These are phyloP conservation scores for Fonsecaea nubica DNA, from an alignment of 2,329 filamentous ascomycete species.

Conservation along the genomic window DNA sequence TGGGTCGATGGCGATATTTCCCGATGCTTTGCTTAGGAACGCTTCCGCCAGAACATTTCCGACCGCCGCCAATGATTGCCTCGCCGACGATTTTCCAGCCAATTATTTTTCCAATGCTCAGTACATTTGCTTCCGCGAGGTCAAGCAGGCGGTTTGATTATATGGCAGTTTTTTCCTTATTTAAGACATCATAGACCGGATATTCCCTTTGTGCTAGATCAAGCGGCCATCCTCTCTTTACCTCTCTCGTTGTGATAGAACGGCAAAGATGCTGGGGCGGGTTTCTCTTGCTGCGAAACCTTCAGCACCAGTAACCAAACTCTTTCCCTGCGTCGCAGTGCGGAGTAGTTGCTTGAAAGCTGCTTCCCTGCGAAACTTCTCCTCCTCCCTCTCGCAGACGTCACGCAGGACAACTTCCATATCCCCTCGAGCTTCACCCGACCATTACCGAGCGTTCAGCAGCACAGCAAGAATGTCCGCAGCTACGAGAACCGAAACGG, in stretches of 20 bases:
- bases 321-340: constrained; percentile 26
- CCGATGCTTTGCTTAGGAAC: constrained; percentile 11
- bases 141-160: neutral
- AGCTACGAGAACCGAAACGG: constrained; percentile 82
- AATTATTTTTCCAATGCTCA: constrained; percentile 10
- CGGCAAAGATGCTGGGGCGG: constrained; percentile 31
- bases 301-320: constrained; percentile 34
- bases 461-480: constrained; percentile 32
- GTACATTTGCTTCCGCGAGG: neutral
- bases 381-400: constrained; percentile 28
- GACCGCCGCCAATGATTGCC: constrained; percentile 11
- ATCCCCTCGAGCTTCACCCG: constrained; percentile 17
- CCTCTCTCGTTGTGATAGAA: neutral
- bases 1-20: constrained; percentile 15
- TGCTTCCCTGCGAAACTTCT: constrained; percentile 28
- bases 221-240: constrained; percentile 1
- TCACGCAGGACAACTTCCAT: constrained; percentile 19
- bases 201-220: neutral
- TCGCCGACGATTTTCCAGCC: constrained; percentile 15
- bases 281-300: constrained; percentile 23
- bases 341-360: constrained; percentile 36
- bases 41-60: neutral
- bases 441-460: constrained; percentile 33
- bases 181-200: neutral
- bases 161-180: neutral